Conservation (phyloP, 2,329 filamentous ascomycete species). For the Penicillium sp. region DNA sequence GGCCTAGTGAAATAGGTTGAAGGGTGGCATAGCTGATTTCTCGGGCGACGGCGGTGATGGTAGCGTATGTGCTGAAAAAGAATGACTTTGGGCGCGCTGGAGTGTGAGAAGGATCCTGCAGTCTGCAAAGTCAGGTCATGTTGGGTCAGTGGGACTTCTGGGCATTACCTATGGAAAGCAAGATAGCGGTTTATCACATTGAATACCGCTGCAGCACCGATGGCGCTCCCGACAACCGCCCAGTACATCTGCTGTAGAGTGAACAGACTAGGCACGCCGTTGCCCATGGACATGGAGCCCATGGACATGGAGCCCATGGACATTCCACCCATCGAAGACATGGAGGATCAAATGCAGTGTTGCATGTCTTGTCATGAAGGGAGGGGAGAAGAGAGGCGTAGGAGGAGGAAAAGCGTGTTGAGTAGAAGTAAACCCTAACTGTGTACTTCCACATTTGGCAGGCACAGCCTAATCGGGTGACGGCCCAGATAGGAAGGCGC, state of each 20-base stretch:
- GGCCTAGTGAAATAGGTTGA: background rate
- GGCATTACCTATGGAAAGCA: background rate
- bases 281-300: slow-evolving; percentile 45
- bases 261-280: slow-evolving; percentile 49
- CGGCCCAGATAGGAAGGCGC: background rate
- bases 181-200: slow-evolving; percentile 30
- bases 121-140: slow-evolving; percentile 34
- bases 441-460: background rate
- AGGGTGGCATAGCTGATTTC: background rate
- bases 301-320: slow-evolving; percentile 5
- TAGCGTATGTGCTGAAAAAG: slow-evolving; percentile 43
- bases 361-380: background rate
- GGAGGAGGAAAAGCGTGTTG: background rate
- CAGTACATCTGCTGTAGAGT: slow-evolving; percentile 59
- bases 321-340: slow-evolving; percentile 24
- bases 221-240: slow-evolving; percentile 50
- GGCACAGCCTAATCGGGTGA: background rate
- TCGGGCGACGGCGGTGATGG: background rate
- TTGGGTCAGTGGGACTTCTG: background rate
- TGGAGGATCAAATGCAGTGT: slow-evolving; percentile 11
- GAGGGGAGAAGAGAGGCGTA: background rate
- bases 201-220: slow-evolving; percentile 38
- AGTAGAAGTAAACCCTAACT: background rate
- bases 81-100: slow-evolving; percentile 60
- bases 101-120: slow-evolving; percentile 48